phyloP scores from a whole-genome alignment of 257 asterid species.

The Voacanga thouarsii region DNA sequence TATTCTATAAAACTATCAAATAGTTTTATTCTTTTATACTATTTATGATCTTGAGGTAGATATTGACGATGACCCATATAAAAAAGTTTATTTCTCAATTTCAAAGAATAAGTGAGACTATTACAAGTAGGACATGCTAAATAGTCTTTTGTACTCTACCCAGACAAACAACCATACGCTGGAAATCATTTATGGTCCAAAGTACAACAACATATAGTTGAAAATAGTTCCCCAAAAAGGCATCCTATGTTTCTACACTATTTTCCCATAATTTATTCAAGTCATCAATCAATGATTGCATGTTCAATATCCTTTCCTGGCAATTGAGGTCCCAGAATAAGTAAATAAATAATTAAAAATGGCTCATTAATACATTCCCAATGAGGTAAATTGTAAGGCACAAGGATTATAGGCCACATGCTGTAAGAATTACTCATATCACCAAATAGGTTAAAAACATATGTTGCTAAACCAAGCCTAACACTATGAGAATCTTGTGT shows the following conservation, averaged over 20 bases:
- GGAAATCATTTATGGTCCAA: no score
- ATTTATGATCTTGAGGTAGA: neutral
- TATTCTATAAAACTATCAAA: neutral
- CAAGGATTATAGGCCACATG: neutral
- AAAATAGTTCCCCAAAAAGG: neutral
- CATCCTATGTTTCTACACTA: neutral
- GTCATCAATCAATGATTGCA: neutral
- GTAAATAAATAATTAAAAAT: neutral
- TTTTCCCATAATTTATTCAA: neutral
- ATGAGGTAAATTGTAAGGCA: neutral
- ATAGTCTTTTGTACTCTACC: no score
- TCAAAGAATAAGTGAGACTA: neutral
- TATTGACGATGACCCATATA: no score
- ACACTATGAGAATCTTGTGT: neutral
- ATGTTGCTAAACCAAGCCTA: neutral
- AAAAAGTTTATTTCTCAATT: neutral
- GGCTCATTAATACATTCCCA: neutral
- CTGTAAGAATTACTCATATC: neutral
- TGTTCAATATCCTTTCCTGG: neutral
- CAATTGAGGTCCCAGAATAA: neutral
- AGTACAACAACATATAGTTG: no score
- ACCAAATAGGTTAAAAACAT: neutral
- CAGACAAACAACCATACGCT: no score
- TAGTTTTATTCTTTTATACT: neutral
- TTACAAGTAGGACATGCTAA: neutral